Evolutionary conservation across 2,329 filamentous ascomycete genomes (phyloP).

Genomic region (Calonectria henricotiae): DNA sequence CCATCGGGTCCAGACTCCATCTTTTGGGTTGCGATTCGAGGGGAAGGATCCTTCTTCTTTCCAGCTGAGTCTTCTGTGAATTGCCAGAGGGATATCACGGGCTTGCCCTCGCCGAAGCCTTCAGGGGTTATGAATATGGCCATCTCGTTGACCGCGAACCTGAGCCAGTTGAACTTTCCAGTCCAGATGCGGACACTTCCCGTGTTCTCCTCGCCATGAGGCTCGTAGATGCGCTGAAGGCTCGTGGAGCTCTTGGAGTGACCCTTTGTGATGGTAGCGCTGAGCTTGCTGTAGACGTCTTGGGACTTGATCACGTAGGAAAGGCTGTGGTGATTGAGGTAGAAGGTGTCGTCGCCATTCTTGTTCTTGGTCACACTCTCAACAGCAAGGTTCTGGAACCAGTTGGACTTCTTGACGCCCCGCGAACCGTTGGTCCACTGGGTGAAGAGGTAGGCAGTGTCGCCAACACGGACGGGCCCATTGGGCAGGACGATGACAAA

Average conservation of each 20-base stretch:
- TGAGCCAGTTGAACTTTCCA: conserved; percentile 44
- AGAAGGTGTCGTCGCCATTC: conserved; percentile 28
- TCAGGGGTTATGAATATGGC: conserved; percentile 47
- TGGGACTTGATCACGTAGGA: conserved; percentile 38
- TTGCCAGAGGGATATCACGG: conserved; percentile 44
- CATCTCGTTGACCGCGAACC: conserved; percentile 35
- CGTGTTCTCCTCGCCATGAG: conserved; percentile 28
- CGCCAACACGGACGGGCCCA: conserved; percentile 43
- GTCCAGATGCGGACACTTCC: conserved; percentile 40
- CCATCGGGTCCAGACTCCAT: not conserved
- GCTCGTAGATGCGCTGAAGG: conserved; percentile 38
- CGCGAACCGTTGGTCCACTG: conserved; percentile 41
- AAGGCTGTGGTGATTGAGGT: conserved; percentile 34
- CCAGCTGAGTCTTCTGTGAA: conserved; percentile 33
- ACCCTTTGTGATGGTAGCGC: conserved; percentile 39
- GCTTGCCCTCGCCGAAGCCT: conserved; percentile 44
- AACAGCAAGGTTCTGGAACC: conserved; percentile 40
- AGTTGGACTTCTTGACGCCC: conserved; percentile 42
- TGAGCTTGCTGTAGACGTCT: conserved; percentile 38
- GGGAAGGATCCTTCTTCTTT: conserved; percentile 27
- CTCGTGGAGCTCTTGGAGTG: not conserved
- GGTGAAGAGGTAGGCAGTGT: conserved; percentile 47
- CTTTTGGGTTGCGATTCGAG: conserved; percentile 29
- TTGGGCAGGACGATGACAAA: conserved; percentile 43
- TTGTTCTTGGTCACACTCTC: conserved; percentile 27